phyloP scores from a whole-genome alignment of 2,329 filamentous ascomycete genomes.

The Apiospora koreana region DNA sequence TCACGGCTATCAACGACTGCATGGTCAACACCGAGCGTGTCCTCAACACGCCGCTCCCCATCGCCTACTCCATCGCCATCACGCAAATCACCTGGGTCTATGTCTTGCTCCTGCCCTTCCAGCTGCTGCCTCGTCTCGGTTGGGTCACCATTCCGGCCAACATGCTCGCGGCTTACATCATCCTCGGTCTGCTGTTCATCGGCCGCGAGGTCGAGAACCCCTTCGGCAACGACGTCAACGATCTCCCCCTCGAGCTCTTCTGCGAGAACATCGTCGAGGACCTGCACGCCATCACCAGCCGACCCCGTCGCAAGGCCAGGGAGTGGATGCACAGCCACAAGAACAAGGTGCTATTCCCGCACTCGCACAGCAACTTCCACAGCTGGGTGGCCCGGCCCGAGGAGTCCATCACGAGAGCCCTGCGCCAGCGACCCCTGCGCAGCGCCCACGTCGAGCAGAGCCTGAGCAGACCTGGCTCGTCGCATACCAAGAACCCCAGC shows the following conservation, averaged over 20 bases:
- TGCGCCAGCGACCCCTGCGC: slow-evolving; percentile 27
- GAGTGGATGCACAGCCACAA: slow-evolving; percentile 48
- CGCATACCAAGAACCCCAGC: not conserved
- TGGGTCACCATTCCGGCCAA: slow-evolving; percentile 81
- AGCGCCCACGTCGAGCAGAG: not conserved
- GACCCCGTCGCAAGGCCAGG: slow-evolving; percentile 48
- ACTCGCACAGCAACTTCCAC: slow-evolving; percentile 33
- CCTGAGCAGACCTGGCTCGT: not conserved
- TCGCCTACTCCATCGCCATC: slow-evolving; percentile 67
- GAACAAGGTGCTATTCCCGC: slow-evolving; percentile 54
- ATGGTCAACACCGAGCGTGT: slow-evolving; percentile 75
- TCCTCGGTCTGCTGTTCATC: slow-evolving; percentile 73
- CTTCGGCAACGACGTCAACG: slow-evolving; percentile 82
- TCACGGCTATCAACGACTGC: slow-evolving; percentile 70
- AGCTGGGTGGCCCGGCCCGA: slow-evolving; percentile 32
- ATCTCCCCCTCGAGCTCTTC: slow-evolving; percentile 74
- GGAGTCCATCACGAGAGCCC: slow-evolving; percentile 25
- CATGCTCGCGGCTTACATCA: slow-evolving; percentile 75
- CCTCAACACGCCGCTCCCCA: slow-evolving; percentile 76
- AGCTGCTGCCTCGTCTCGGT: slow-evolving; percentile 62
- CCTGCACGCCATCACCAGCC: slow-evolving; percentile 56
- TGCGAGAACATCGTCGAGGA: slow-evolving; percentile 75
- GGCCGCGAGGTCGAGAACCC: slow-evolving; percentile 84
- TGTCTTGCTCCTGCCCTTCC: slow-evolving; percentile 78
- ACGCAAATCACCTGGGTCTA: slow-evolving; percentile 87